These are phyloP conservation scores for Saccharomyces paradoxus DNA, from an alignment of 805 yeast genomes.

Conservation along the genomic window DNA sequence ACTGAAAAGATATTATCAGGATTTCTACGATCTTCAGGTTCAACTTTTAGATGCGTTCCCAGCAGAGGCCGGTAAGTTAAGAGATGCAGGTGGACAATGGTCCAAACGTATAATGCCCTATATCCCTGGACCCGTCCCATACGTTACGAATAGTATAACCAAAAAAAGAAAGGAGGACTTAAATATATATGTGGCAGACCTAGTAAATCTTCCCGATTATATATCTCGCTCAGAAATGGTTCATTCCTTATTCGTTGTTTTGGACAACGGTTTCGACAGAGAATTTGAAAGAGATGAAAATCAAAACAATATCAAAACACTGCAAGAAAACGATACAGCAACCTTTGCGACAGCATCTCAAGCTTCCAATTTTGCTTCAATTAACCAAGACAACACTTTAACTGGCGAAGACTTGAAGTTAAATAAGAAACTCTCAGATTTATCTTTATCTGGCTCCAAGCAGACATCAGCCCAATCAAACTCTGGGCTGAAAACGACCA, in stretches of 20 bases:
- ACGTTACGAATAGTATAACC: constrained; percentile 71
- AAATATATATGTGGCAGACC: constrained; percentile 47
- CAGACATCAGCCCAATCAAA: constrained; percentile 22
- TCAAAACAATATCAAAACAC: constrained; percentile 2
- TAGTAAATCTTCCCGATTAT: constrained; percentile 66
- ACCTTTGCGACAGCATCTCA: constrained; percentile 3
- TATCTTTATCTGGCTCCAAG: constrained; percentile 18
- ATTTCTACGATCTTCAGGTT: constrained; percentile 90
- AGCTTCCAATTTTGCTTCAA: constrained; percentile 3
- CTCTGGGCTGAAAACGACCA: constrained; percentile 30
- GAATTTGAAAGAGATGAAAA: constrained; percentile 8
- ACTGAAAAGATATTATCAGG: constrained; percentile 86
- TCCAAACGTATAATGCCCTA: constrained; percentile 77
- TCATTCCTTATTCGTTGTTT: constrained; percentile 57
- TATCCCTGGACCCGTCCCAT: constrained; percentile 92
- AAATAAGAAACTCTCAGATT: constrained; percentile 20
- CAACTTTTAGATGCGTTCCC: constrained; percentile 77
- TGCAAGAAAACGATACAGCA: constrained; percentile 11
- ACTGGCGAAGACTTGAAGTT: constrained; percentile 28
- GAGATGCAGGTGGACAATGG: constrained; percentile 45
- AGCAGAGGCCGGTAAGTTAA: constrained; percentile 73
- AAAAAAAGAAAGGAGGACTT: constrained; percentile 46
- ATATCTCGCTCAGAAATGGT: constrained; percentile 66
- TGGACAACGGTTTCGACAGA: constrained; percentile 31
- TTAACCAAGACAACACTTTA: constrained; percentile 26